Conservation (phyloP, 805 yeast genomes). For the Saccharomycopsis amapae region DNA sequence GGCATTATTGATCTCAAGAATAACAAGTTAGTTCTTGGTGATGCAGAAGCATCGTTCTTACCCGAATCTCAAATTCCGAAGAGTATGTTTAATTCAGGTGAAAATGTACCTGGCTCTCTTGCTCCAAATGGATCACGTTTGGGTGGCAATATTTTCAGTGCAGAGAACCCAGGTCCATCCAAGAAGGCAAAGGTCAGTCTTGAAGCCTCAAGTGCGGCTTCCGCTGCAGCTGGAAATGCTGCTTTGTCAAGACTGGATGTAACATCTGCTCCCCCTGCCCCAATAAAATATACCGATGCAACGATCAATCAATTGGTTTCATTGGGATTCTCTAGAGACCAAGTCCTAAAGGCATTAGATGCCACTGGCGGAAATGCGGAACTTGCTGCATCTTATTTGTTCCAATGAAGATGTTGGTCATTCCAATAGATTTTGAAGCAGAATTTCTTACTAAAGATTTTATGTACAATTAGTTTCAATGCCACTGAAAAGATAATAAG, state of each 20-base stretch:
- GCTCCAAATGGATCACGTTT: slow-evolving; percentile 23
- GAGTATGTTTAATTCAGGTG: slow-evolving; percentile 22
- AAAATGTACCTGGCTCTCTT: not conserved
- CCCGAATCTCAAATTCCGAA: slow-evolving; percentile 64
- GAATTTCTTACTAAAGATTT: too few species aligned
- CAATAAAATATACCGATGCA: slow-evolving; percentile 29
- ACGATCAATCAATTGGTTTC: slow-evolving; percentile 42
- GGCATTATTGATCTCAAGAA: slow-evolving; percentile 69
- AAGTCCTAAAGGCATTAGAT: slow-evolving; percentile 58
- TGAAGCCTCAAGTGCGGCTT: slow-evolving; percentile 11
- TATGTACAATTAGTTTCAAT: not conserved
- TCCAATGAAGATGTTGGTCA: slow-evolving; percentile 27
- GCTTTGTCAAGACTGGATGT: slow-evolving; percentile 1
- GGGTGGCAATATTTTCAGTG: slow-evolving; percentile 31
- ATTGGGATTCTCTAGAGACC: slow-evolving; percentile 63
- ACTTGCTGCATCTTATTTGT: slow-evolving; percentile 62
- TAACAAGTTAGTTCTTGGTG: slow-evolving; percentile 64
- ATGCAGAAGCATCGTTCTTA: slow-evolving; percentile 63
- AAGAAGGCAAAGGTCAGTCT: slow-evolving; percentile 9
- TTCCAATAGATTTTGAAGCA: not conserved
- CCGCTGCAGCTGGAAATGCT: slow-evolving; percentile 12
- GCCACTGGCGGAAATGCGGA: slow-evolving; percentile 75
- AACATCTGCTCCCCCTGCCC: slow-evolving; percentile 7
- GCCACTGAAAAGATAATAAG: not conserved
- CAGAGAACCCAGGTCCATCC: slow-evolving; percentile 5